These are phyloP conservation scores for Harrya chromipes DNA, from an alignment of 768 basidiomycete genomes.

Conservation along the genomic window DNA sequence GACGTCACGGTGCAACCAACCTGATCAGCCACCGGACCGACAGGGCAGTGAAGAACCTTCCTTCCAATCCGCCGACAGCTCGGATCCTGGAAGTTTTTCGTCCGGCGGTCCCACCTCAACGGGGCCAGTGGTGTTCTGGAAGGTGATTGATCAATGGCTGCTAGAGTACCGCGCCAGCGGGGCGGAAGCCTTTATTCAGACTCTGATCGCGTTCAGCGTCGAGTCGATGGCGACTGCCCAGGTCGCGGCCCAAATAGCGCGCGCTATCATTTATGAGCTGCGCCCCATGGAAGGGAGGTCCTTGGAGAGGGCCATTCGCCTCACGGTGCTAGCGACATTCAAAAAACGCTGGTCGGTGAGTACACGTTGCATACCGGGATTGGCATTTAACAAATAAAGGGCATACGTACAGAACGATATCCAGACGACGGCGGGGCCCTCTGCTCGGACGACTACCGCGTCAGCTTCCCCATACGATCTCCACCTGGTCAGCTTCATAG, in stretches of 20 bases:
- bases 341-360: conserved; percentile 16
- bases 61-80: not conserved
- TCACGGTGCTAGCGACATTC: conserved; percentile 13
- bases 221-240: conserved; percentile 8
- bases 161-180: conserved; percentile 21
- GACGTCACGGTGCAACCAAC: not conserved
- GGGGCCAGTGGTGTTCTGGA: conserved; percentile 10
- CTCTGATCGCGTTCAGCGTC: conserved; percentile 14
- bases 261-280: not conserved
- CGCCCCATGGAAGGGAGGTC: conserved; percentile 12
- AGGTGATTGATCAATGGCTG: conserved; percentile 17
- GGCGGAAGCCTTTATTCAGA: conserved; percentile 11
- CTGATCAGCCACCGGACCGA: not conserved
- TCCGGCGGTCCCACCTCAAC: not conserved
- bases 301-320: conserved; percentile 14
- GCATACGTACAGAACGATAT: conserved; percentile 13
- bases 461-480: conserved; percentile 18
- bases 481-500: conserved; percentile 33
- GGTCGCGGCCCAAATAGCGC: conserved; percentile 19
- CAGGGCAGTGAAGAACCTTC: not conserved
- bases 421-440: conserved; percentile 2
- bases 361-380: not conserved
- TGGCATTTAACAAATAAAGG: not conserved
- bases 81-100: conserved; percentile 11
- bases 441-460: not conserved